Base-by-base conservation (phyloP, 768 basidiomycete species). In the Pleurotus platypus region DNA sequence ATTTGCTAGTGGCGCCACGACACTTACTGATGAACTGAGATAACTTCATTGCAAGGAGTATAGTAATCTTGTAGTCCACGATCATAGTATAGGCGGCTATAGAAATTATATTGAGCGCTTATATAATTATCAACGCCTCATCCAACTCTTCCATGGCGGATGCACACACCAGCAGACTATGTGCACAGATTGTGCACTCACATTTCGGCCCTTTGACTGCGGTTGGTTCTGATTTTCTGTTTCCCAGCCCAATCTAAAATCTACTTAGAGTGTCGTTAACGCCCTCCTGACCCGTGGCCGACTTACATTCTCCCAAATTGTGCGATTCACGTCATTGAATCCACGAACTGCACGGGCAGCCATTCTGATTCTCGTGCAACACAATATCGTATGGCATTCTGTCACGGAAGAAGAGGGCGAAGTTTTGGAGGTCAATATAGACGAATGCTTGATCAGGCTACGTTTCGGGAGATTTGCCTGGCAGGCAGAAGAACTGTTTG, bases 381-480 rank as follows among this genome's bases (percentile, higher is more conserved):
- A 98, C 67, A 94, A 97, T 70, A 71, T 97, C 45, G 76, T 95
- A 45, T 94, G 93, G 90, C 91, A 94, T 66, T 82, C 87, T 7
- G 80, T 80, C 39, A 79, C 79, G 4, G 85, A 86, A 7, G 84
- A 85, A n/a, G 87, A 85, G 42, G 84, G 82, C 4, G 89, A 89
- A 60, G 80, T 90, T 57, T 77, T 90, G 48, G 94, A 97, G 68
- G 75, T 96, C 60, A 93, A 94, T 64, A 73, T 84, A 12, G 83
- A 89, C 55, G 92, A 94, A 66, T 94, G 94, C 67, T 76, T 97
- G 37, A 75, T 85, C 72, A 78, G 94, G 56, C 64, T 93, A 67
- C 75, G 94, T 61, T 96, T 93, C 69, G 94, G 94, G 22, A 81
- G 81, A 58, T 94, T 90, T 64, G 80, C 92, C 20, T 86, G 83